Base-by-base conservation (phyloP, 2,329 filamentous ascomycete species). In the Exophiala lecanii-corni region DNA sequence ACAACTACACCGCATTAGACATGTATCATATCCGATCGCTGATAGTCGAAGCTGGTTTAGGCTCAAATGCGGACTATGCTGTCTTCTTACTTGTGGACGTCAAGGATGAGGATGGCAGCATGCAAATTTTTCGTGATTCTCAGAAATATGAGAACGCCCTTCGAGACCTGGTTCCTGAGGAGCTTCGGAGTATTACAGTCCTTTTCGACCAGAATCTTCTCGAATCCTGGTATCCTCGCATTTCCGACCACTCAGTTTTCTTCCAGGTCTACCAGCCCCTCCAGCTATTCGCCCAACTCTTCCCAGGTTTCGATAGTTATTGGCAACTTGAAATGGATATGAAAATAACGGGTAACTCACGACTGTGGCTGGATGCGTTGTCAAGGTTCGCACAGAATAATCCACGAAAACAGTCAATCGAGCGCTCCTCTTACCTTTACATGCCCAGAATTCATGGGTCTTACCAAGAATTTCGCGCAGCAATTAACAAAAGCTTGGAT, bases 61-160 rank as follows among this genome's bases (percentile, higher is more conserved):
- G 79, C 40, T 89, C 86, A 0, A 86, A 86, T 25, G 86, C 84
- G 34, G 86, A 94, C 61, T 94, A 91, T 56, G 75, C 77, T 3
- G 74, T 94, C 3, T 86, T 92, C 62, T 87, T 94, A 59, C 71
- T 94, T 26, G 75, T 94, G 26, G 86, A 94, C 54, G 85, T 92
- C 50, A 87, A 86, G 56, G 84, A 94, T 61, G 76, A 84, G 54
- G 78, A 85, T 57, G 68, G 81, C 31, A 36, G 35, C 1, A 34
- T 41, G 20, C 41, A 7, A 9, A 45, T 48, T 7, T 48, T 44
- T 20, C 40, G 37, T 37, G 31, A 45, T 78, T 76, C 82, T 3
- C 82, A 39, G n/a, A 31, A 18, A 18, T 48, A 87, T 55, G 74
- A 78, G 6, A 68, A 71, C n/a, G 78, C 78, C 0, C 81, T 84